A percentile compares a stretch with the other conserved stretches of the same genome.
Conservation (phyloP, 345 rosid genomes). For the Gossypium herbaceum region DNA sequence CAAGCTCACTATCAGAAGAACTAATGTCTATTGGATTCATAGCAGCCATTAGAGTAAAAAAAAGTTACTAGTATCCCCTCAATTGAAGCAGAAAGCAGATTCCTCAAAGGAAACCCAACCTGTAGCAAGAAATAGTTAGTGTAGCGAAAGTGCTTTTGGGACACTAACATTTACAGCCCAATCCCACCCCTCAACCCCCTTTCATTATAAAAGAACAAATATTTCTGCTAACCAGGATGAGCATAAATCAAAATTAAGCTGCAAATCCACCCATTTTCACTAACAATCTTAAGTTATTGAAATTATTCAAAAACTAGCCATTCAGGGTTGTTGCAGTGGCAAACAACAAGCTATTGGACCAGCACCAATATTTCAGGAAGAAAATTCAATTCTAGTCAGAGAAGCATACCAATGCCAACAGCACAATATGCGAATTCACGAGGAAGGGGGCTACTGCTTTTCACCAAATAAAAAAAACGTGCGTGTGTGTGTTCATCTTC, state of each 20-base stretch:
- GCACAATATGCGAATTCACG: neutral
- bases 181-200: neutral
- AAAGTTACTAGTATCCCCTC: slow-evolving; percentile 9
- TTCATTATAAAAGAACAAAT: neutral
- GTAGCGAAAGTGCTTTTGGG: neutral
- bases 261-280: slow-evolving; percentile 13
- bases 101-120: slow-evolving; percentile 27
- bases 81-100: slow-evolving; percentile 18
- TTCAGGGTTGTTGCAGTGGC: neutral
- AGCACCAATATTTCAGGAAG: slow-evolving; percentile 2
- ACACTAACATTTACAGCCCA: neutral
- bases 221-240: slow-evolving; percentile 20
- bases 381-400: neutral
- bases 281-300: neutral
- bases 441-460: neutral
- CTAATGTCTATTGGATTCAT: slow-evolving; percentile 63
- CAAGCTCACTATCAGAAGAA: slow-evolving; percentile 78
- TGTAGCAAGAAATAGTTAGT: slow-evolving; percentile 21
- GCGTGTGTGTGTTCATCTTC: neutral
- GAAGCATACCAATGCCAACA: neutral
- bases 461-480: neutral
- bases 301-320: neutral
- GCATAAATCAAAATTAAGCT: slow-evolving; percentile 23
- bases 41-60: slow-evolving; percentile 31
- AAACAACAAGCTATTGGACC: neutral